Base-by-base conservation (phyloP, 768 basidiomycete genomes). In the Hygrophorus pudorinus region DNA sequence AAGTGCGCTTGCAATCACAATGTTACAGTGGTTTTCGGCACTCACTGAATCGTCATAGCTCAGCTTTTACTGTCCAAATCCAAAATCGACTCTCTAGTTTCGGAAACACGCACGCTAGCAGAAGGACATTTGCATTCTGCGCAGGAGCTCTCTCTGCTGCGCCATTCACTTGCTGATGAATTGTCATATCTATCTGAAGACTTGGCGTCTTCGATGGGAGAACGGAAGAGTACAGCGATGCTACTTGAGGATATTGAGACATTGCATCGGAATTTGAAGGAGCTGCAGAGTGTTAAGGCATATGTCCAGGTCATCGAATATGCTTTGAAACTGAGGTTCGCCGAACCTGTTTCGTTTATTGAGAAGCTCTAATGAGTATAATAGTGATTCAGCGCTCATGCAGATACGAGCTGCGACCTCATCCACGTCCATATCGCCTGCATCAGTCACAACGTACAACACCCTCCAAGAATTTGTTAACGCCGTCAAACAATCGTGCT, bases 161-260 rank as follows among this genome's bases (percentile, higher is more conserved):
- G 90, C 18, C 85, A 90, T 61, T 76, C 75, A 1, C 65, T 93
- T 14, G 73, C 78, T 12, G 90, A 94, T 55, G 83, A 91, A 58
- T 68, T 93, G 9, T 66, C 78, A 10, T 74, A 75, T 47, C 64
- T 94, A 21, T 75, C 77, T 4, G 63, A 70, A 41, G 76, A 82
- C 41, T 67, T 94, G 33, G 67, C 78, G 38, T 82, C 81, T 1
- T 66, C 74, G 2, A 51, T 76, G 21, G 65, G 67, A 9, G 71
- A 68, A 11, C 69, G 65, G 35, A 68, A 71, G 8, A 63, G 58
- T n/a, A 52, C 62, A 34, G 67, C 80, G 3, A 88, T 82, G 0
- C 63, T 98, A 4, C 67, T 94, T 8, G 85, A 91, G 59, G 83
- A 87, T 36, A 68, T 97, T 47, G 87, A 94, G 56, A 74, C 70